Conservation (phyloP, 371 early-diverging fungal genomes). For the Lichtheimia ornata region DNA sequence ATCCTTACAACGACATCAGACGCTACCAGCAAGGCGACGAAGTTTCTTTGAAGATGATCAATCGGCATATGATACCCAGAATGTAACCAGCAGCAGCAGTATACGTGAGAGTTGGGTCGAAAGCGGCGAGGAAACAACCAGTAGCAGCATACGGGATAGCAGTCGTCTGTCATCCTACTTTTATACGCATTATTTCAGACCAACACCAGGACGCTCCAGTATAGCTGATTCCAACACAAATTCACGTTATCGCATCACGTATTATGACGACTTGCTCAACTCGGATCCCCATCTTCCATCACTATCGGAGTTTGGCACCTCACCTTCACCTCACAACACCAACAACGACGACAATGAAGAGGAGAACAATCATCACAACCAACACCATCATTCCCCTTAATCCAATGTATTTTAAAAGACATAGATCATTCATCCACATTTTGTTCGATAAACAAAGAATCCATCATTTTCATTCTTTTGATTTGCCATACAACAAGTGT, state of each 20-base stretch:
- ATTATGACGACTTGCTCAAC: slow-evolving; percentile 18
- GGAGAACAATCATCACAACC: too few species aligned
- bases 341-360: too few species aligned
- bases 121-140: neutral
- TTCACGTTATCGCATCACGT: slow-evolving; percentile 20
- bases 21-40: neutral
- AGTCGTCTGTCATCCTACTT: slow-evolving; percentile 1
- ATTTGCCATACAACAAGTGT: neutral
- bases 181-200: neutral
- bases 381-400: too few species aligned
- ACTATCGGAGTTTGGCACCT: slow-evolving; percentile 3
- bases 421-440: too few species aligned
- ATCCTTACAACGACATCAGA: too few species aligned
- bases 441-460: too few species aligned
- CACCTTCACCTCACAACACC: too few species aligned
- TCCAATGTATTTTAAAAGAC: too few species aligned
- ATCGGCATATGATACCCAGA: neutral
- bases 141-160: neutral
- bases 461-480: neutral
- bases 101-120: neutral
- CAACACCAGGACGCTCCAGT: slow-evolving; percentile 5
- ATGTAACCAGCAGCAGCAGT: neutral
- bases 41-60: slow-evolving; percentile 5
- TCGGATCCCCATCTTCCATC: neutral
- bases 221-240: slow-evolving; percentile 3